Percentiles rank a stretch among this genome's conserved stretches.
phyloP scores from a whole-genome alignment of 192 early-diverging fungal species.

The Funneliformis geosporum region DNA sequence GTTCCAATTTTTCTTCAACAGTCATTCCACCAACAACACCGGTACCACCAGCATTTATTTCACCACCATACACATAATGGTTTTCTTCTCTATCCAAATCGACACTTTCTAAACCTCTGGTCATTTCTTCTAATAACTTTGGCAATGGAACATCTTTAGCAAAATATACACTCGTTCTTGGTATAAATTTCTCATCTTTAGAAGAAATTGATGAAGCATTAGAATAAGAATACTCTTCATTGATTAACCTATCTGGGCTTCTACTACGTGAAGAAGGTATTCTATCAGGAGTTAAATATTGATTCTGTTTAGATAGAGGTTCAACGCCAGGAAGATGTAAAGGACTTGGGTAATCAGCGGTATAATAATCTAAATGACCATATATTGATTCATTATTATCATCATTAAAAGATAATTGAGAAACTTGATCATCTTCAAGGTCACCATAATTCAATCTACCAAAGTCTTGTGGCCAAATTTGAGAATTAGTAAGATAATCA shows the following conservation, averaged over 20 bases:
- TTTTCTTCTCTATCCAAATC: neutral
- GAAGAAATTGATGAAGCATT: neutral
- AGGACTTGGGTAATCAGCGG: neutral
- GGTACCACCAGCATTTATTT: neutral
- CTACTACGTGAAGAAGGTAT: neutral
- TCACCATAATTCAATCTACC: neutral
- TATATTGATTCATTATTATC: neutral
- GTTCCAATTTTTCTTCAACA: conserved; percentile 30
- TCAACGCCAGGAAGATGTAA: conserved; percentile 4
- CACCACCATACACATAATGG: conserved; percentile 19
- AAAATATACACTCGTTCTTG: conserved; percentile 29
- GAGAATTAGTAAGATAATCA: neutral
- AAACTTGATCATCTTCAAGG: neutral
- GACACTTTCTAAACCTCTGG: conserved; percentile 15
- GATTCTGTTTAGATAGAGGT: neutral
- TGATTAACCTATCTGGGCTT: neutral
- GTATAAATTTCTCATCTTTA: conserved; percentile 15
- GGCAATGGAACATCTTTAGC: conserved; percentile 29
- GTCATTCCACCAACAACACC: conserved; percentile 22
- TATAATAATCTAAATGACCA: conserved; percentile 15
- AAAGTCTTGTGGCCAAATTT: conserved; percentile 2
- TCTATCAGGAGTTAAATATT: neutral
- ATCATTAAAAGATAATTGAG: neutral
- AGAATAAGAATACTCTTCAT: neutral
- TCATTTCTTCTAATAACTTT: conserved; percentile 27